Percentiles rank a stretch among this genome's conserved stretches.
Conservation (phyloP, 305 asterid species). For the Striga hermonthica region DNA sequence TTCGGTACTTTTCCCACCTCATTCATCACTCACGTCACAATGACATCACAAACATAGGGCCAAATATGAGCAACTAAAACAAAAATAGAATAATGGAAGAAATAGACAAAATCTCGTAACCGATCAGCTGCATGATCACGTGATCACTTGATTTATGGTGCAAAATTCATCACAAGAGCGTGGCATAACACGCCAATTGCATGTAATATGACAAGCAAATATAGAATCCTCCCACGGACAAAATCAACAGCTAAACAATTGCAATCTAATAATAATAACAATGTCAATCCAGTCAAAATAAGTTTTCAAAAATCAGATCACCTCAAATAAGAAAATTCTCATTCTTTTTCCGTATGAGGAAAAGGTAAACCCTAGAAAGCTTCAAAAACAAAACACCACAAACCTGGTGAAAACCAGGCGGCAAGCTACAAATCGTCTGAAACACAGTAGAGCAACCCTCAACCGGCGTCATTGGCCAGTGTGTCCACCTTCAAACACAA, state of each 20-base stretch:
- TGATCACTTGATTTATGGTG: conserved; percentile 17
- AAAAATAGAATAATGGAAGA: conserved; percentile 15
- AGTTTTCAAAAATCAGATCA: conserved; percentile 1
- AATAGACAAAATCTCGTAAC: conserved; percentile 21
- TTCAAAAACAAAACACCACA: conserved; percentile 25
- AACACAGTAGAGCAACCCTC: conserved; percentile 98
- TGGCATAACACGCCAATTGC: conserved; percentile 22
- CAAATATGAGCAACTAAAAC: conserved; percentile 13
- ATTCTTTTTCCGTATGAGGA: neutral
- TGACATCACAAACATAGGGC: conserved; percentile 5
- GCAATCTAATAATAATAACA: neutral
- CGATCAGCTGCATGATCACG: conserved; percentile 23
- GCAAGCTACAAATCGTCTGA: conserved; percentile 81
- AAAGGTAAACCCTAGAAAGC: conserved; percentile 17
- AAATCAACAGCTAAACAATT: conserved; percentile 24
- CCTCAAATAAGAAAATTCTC: conserved; percentile 26
- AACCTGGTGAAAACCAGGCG: conserved; percentile 95
- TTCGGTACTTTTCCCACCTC: conserved; percentile 21
- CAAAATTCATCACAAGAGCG: conserved; percentile 13
- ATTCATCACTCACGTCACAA: conserved; percentile 19
- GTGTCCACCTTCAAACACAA: conserved; percentile 62
- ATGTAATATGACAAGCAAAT: conserved; percentile 19
- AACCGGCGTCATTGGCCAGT: conserved; percentile 87
- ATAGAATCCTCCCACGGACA: conserved; percentile 5
- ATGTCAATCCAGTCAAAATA: conserved; percentile 16